Percentiles rank a stretch among this genome's conserved stretches.
These are phyloP conservation scores for Phytopythium cucurbitacearum DNA, from an alignment of 352 stramenopile species.

Conservation along the genomic window DNA sequence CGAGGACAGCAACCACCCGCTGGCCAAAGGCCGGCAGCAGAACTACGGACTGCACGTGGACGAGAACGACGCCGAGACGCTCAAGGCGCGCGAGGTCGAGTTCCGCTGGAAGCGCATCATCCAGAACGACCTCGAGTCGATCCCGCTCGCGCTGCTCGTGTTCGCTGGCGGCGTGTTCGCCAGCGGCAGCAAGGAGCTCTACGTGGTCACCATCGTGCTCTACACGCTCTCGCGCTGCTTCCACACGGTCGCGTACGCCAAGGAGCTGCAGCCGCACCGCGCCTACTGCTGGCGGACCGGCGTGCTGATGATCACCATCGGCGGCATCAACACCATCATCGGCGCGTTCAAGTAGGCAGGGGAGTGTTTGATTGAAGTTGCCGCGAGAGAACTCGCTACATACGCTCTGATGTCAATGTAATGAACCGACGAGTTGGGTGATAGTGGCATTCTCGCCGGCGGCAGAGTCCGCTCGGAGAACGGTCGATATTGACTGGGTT, in stretches of 20 bases:
- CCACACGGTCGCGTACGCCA: slow-evolving; percentile 49
- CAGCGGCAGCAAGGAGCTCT: slow-evolving; percentile 27
- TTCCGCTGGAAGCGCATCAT: slow-evolving; percentile 41
- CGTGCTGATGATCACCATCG: slow-evolving; percentile 32
- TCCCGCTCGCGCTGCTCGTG: slow-evolving; percentile 31
- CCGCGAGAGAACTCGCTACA: background rate
- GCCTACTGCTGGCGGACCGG: slow-evolving; percentile 43
- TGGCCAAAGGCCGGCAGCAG: slow-evolving; percentile 26
- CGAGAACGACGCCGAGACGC: slow-evolving; percentile 14
- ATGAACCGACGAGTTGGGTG: too few species aligned
- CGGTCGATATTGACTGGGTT: background rate
- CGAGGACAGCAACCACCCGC: slow-evolving; percentile 29
- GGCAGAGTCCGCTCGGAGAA: too few species aligned
- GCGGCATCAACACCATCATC: slow-evolving; percentile 29
- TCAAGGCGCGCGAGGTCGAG: slow-evolving; percentile 29
- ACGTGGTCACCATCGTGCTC: slow-evolving; percentile 12
- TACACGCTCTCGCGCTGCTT: slow-evolving; percentile 40
- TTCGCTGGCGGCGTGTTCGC: slow-evolving; percentile 23
- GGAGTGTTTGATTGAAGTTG: background rate
- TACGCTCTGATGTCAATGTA: too few species aligned
- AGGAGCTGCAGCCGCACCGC: slow-evolving; percentile 44
- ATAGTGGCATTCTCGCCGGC: too few species aligned
- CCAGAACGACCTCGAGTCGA: slow-evolving; percentile 46
- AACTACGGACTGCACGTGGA: slow-evolving; percentile 27
- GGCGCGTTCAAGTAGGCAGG: slow-evolving; percentile 23